A percentile compares a stretch with the other conserved stretches of the same genome.
These are phyloP conservation scores for Acanthamoeba royreba DNA, from an alignment of 208 protist genomes.

Conservation along the genomic window DNA sequence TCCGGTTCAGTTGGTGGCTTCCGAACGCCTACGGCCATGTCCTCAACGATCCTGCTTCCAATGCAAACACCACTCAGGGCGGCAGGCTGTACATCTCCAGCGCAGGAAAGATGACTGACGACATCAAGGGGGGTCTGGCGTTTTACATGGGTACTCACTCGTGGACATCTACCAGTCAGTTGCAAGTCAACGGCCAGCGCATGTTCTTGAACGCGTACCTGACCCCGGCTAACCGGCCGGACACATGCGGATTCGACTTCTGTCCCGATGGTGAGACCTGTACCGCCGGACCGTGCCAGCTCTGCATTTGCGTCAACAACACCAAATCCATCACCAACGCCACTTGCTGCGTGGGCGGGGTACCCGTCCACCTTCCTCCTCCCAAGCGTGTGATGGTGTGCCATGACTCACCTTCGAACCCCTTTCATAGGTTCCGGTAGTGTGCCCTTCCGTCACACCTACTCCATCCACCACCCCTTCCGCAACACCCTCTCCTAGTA, in stretches of 20 bases:
- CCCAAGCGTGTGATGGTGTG: neutral
- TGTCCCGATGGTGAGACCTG: neutral
- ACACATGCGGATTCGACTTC: neutral
- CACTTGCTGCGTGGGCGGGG: neutral
- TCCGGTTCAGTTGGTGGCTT: neutral
- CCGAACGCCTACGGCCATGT: neutral
- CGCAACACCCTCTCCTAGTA: too few relatives aligned
- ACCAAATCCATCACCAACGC: neutral
- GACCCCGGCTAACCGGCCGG: neutral
- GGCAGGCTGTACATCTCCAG: neutral
- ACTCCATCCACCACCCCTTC: too few relatives aligned
- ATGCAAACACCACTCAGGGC: neutral
- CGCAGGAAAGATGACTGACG: neutral
- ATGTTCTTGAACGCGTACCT: constrained; percentile 27
- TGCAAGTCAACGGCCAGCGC: neutral
- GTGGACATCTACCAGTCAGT: neutral
- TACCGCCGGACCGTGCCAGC: neutral
- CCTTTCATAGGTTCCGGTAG: too few relatives aligned
- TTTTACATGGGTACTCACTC: neutral
- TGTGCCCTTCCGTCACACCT: too few relatives aligned
- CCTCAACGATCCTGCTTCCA: neutral
- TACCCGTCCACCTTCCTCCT: neutral
- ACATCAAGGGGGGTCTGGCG: neutral
- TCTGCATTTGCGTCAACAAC: neutral
- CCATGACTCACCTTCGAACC: too few relatives aligned